Conservation (phyloP, 176 grass and related monocot species). For the Oryza punctata region DNA sequence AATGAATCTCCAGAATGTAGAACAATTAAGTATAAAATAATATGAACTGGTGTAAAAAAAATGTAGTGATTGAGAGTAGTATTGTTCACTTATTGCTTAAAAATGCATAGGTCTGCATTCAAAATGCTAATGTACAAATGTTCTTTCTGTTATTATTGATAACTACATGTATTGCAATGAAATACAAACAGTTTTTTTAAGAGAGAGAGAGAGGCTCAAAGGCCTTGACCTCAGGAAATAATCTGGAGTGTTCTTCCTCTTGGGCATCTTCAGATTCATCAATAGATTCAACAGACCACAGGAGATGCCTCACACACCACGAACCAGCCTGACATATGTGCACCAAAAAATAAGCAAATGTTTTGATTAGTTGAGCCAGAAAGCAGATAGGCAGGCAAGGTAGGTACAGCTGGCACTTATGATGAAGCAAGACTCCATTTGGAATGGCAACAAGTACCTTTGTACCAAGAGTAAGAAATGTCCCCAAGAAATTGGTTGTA, state of each 20-base stretch:
- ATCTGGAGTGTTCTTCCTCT: conserved; percentile 68
- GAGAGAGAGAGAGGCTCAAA: background rate
- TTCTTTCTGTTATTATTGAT: conserved; percentile 14
- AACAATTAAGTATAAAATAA: conserved; percentile 13
- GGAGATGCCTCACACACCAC: conserved; percentile 80
- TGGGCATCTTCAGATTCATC: conserved; percentile 48
- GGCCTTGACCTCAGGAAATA: conserved; percentile 60
- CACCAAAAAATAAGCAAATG: conserved; percentile 8
- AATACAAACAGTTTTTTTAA: background rate
- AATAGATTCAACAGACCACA: conserved; percentile 37
- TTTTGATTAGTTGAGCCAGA: conserved; percentile 12
- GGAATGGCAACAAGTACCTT: conserved; percentile 56
- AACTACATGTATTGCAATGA: conserved; percentile 10
- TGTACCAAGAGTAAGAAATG: conserved; percentile 62
- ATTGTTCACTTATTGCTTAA: too few relatives aligned
- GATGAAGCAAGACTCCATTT: conserved; percentile 6
- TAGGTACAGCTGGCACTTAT: background rate
- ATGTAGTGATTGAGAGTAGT: conserved; percentile 4
- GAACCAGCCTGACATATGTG: conserved; percentile 59
- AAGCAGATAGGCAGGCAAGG: background rate
- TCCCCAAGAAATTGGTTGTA: conserved; percentile 36
- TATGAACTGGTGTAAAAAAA: background rate
- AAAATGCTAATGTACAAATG: conserved; percentile 1
- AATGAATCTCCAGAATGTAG: conserved; percentile 16
- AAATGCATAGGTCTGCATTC: too few relatives aligned